Base-by-base conservation (phyloP, 306 rosid genomes). In the Cicer bijugum region DNA sequence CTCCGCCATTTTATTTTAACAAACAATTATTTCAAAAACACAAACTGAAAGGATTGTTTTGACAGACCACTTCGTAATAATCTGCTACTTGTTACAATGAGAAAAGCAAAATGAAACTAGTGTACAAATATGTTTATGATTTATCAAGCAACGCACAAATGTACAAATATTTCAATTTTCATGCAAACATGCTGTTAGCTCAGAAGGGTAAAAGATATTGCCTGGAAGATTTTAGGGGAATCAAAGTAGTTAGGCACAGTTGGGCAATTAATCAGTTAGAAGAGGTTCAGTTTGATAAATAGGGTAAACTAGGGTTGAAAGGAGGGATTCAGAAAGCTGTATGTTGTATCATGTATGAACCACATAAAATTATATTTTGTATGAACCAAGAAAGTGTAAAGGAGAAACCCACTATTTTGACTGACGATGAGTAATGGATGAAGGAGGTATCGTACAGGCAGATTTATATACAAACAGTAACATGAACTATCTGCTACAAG, bases 1-100 rank as follows among this genome's bases (percentile, higher is more conserved):
- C 57, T 56, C 62, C 12, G 8, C 48, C 12, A 39, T 46, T 66
- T 53, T n/a, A 71, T 38, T 62, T 51, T 53, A 71, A 42, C 58
- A 51, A 72, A n/a, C 16, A 15, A 44, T 16, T 20, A 39, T 42
- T 47, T 77, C 14, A 53, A 62, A 57, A 10, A 28, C 4, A 12
- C 15, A 58, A 58, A 23, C 59, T 58, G 65, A 59, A 59, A 33
- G 15, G 10, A 59, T 33, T 33, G 17, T 33, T 58, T 11, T 28
- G 16, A 28, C 9, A 59, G 3, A 33, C 2, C 40, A 2, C 19
- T 59, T 59, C 14, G 43, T 6, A 12, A 33, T 57, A 57, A 6
- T 11, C 40, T 20, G 63, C 15, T 23, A 57, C 35, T 28, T 28
- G 35, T 28, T 28, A 28, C 35, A 28, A 28, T 28, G 35, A 28